phyloP scores from a whole-genome alignment of 768 basidiomycete genomes.

The Agrocybe chaxingu region DNA sequence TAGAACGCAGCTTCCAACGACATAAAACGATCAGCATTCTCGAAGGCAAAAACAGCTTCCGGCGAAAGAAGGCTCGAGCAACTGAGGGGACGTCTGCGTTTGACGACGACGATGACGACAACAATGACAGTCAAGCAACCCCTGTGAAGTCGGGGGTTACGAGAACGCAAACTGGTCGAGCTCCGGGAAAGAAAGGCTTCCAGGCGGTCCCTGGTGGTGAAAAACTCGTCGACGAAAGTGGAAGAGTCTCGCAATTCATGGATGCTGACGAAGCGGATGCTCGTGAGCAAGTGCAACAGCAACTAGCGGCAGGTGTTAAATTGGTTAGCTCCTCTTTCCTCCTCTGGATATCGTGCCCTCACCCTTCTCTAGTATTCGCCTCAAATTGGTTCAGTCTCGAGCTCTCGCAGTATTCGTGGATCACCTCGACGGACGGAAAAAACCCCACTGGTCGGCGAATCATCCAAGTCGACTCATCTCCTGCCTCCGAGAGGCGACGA shows the following conservation, averaged over 20 bases:
- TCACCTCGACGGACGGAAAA: constrained; percentile 62
- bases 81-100: constrained; percentile 11
- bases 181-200: constrained; percentile 25
- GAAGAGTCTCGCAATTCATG: constrained; percentile 80
- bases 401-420: constrained; percentile 65
- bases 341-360: constrained; percentile 1
- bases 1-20: constrained; percentile 82
- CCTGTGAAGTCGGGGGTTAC: constrained; percentile 51
- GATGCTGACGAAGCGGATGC: constrained; percentile 84
- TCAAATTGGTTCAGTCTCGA: constrained; percentile 54
- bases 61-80: constrained; percentile 26
- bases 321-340: constrained; percentile 44
- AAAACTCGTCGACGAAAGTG: constrained; percentile 39
- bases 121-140: constrained; percentile 53
- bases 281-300: constrained; percentile 84
- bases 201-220: constrained; percentile 30
- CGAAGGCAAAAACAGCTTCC: constrained; percentile 59
- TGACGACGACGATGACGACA: constrained; percentile 39
- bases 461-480: constrained; percentile 38
- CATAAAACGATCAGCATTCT: constrained; percentile 81
- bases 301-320: constrained; percentile 70
- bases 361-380: constrained; percentile 54
- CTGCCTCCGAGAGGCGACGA: constrained; percentile 44
- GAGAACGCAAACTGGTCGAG: constrained; percentile 26
- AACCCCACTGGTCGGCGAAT: constrained; percentile 37